Conservation (phyloP, 2,329 filamentous ascomycete species). For the Didymella pinodella region DNA sequence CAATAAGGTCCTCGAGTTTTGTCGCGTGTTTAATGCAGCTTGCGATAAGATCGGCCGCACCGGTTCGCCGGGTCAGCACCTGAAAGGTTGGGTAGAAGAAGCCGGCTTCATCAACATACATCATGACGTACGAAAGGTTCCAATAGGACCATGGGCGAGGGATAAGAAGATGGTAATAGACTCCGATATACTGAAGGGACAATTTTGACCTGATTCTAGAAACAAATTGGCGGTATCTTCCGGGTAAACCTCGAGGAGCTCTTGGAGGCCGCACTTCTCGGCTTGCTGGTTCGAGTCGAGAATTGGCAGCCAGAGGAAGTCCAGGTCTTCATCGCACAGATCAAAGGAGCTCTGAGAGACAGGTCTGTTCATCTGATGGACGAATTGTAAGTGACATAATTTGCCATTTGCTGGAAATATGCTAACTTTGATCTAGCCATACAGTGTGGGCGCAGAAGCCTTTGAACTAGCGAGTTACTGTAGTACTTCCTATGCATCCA, state of each 20-base stretch:
- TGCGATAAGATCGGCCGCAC: constrained; percentile 20
- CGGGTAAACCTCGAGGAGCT: constrained; percentile 14
- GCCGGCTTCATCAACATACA: constrained; percentile 56
- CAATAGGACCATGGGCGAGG: constrained; percentile 30
- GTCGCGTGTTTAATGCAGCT: constrained; percentile 10
- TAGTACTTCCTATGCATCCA: background rate
- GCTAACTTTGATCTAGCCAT: constrained; percentile 4
- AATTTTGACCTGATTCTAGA: background rate
- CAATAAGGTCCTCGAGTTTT: constrained; percentile 19
- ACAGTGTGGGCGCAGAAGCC: constrained; percentile 14
- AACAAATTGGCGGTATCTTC: constrained; percentile 15
- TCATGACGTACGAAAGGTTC: constrained; percentile 31
- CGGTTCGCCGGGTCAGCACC: constrained; percentile 36
- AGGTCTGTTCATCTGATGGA: constrained; percentile 34
- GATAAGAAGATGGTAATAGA: constrained; percentile 25
- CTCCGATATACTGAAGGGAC: background rate
- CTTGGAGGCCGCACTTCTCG: constrained; percentile 10
- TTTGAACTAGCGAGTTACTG: background rate
- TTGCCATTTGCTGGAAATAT: background rate
- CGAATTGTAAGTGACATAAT: constrained; percentile 29
- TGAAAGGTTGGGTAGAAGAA: constrained; percentile 50
- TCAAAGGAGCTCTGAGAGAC: constrained; percentile 36
- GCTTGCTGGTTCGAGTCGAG: constrained; percentile 27
- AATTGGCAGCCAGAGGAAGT: constrained; percentile 56
- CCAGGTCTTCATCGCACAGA: constrained; percentile 48